A percentile compares a stretch with the other conserved stretches of the same genome.
Conservation (phyloP, 2,329 filamentous ascomycete genomes). For the Cercospora sojina region DNA sequence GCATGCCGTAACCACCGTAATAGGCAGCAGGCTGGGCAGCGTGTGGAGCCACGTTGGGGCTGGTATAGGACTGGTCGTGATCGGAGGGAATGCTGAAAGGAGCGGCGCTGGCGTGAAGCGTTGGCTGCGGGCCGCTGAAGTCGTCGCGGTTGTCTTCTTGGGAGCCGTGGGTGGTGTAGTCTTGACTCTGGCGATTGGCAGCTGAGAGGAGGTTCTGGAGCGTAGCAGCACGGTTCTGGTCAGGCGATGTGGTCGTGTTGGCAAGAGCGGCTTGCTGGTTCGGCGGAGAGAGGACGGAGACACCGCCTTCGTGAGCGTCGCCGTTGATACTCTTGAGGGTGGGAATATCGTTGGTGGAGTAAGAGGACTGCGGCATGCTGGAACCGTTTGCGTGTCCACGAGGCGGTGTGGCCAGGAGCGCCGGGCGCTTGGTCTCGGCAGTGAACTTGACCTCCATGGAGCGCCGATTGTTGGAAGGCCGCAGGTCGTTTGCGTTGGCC, state of each 20-base stretch:
- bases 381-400: slow-evolving; percentile 57
- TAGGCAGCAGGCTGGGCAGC: slow-evolving; percentile 43
- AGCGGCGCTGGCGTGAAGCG: slow-evolving; percentile 74
- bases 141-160: slow-evolving; percentile 49
- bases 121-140: slow-evolving; percentile 65
- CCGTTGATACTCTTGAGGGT: slow-evolving; percentile 70
- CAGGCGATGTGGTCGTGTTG: slow-evolving; percentile 43
- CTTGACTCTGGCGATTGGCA: slow-evolving; percentile 69
- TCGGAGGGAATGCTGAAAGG: slow-evolving; percentile 65
- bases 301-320: slow-evolving; percentile 51
- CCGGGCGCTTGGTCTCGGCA: slow-evolving; percentile 48
- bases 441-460: slow-evolving; percentile 50
- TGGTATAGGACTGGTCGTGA: slow-evolving; percentile 37
- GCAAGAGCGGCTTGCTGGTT: slow-evolving; percentile 28
- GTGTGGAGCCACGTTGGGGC: slow-evolving; percentile 34
- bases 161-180: slow-evolving; percentile 57
- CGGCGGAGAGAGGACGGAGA: slow-evolving; percentile 31
- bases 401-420: slow-evolving; percentile 59
- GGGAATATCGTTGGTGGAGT: slow-evolving; percentile 84
- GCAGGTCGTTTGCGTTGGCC: slow-evolving; percentile 43
- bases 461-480: slow-evolving; percentile 46
- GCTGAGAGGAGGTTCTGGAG: slow-evolving; percentile 65
- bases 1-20: slow-evolving; percentile 53
- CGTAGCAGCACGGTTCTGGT: slow-evolving; percentile 61
- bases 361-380: slow-evolving; percentile 79